phyloP scores from a whole-genome alignment of 768 basidiomycete genomes.

The Gloeostereum incarnatum region DNA sequence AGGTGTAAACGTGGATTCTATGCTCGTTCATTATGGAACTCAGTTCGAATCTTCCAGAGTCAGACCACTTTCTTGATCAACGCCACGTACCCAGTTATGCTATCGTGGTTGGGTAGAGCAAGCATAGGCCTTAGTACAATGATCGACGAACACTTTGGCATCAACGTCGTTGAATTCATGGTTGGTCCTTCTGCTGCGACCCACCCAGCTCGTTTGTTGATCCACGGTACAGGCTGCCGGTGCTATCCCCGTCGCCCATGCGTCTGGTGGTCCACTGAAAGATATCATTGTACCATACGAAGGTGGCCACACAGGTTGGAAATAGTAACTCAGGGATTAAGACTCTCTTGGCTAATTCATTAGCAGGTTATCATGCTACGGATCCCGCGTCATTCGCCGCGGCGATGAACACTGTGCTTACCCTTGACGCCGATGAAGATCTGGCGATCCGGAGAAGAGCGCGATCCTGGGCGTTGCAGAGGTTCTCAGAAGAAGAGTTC shows the following conservation, averaged over 20 bases:
- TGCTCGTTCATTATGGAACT: neutral
- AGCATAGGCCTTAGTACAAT: conserved; percentile 91
- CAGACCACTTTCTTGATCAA: conserved; percentile 45
- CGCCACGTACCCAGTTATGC: conserved; percentile 63
- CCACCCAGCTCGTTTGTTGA: conserved; percentile 3
- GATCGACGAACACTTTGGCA: conserved; percentile 98
- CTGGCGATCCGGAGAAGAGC: conserved; percentile 60
- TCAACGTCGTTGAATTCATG: conserved; percentile 98
- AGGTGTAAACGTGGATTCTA: conserved; percentile 9
- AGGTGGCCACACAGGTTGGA: conserved; percentile 61
- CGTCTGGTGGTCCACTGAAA: conserved; percentile 83
- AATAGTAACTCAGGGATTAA: conserved; percentile 22
- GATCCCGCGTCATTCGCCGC: conserved; percentile 56
- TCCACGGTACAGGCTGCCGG: conserved; percentile 68
- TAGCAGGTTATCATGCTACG: conserved; percentile 71
- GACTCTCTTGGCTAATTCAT: neutral
- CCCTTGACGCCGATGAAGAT: conserved; percentile 44
- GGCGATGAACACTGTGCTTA: conserved; percentile 54
- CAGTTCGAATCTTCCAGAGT: conserved; percentile 1
- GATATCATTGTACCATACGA: conserved; percentile 86
- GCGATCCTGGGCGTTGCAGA: conserved; percentile 57
- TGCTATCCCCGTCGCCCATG: conserved; percentile 84
- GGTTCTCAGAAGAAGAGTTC: conserved; percentile 74
- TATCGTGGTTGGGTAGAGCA: conserved; percentile 61
- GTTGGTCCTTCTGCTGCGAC: conserved; percentile 28